Conservation (phyloP, 108 stramenopile genomes). For the Pseudonitzschia multiseries region DNA sequence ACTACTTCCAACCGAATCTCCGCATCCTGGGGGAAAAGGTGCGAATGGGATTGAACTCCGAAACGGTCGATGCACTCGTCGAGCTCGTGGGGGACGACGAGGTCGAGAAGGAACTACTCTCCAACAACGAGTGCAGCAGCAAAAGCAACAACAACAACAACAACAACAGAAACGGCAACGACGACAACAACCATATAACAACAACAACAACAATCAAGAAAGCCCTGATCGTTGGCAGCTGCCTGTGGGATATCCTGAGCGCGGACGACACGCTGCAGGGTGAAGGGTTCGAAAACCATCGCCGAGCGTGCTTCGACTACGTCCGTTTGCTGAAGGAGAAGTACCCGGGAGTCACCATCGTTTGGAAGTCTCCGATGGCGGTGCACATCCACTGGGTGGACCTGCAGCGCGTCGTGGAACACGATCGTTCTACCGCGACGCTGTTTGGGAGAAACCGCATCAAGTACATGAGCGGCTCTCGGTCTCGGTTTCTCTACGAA, state of each 20-base stretch:
- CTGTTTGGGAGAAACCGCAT: slow-evolving; percentile 30
- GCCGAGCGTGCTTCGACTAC: slow-evolving; percentile 10
- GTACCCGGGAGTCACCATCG: slow-evolving; percentile 23
- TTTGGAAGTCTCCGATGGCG: slow-evolving; percentile 40
- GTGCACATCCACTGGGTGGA: slow-evolving; percentile 39
- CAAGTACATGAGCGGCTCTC: slow-evolving; percentile 35
- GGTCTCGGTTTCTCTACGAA: slow-evolving; percentile 23
- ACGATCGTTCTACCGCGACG: slow-evolving; percentile 16
- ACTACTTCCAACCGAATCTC: slow-evolving; percentile 31
- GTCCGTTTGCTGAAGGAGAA: slow-evolving; percentile 2
- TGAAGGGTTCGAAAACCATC: slow-evolving; percentile 10
- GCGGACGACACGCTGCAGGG: slow-evolving; percentile 14
- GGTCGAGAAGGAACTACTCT: neutral
- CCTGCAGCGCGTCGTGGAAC: slow-evolving; percentile 18
- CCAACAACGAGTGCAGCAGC: neutral
- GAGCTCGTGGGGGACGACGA: slow-evolving; percentile 12
- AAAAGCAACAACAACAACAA: neutral
- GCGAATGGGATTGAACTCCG: slow-evolving; percentile 13
- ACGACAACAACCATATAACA: neutral
- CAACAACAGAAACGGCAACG: neutral
- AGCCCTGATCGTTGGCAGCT: slow-evolving; percentile 27
- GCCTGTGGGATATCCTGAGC: slow-evolving; percentile 33
- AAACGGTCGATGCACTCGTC: slow-evolving; percentile 13
- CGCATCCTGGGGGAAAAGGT: slow-evolving; percentile 20
- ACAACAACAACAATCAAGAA: neutral